Conservation (phyloP, 2,329 filamentous ascomycete genomes). For the Fusarium redolens region DNA sequence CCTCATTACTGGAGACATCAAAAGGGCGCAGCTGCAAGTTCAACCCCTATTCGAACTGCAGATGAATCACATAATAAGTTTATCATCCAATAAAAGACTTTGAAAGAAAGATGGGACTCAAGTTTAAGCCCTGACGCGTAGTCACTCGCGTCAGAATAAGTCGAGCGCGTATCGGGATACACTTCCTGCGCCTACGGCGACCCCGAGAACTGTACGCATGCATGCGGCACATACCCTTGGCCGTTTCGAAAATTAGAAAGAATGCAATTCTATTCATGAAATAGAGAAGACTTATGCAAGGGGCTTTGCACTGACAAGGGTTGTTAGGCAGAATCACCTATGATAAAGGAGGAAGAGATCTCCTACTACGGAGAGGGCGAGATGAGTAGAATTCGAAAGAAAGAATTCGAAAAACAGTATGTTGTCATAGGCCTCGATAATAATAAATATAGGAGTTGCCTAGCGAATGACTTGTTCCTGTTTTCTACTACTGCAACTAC, state of each 20-base stretch:
- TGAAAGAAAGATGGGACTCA: neutral
- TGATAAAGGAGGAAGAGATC: neutral
- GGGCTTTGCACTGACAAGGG: neutral
- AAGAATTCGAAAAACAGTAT: fast-evolving
- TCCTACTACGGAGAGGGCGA: neutral
- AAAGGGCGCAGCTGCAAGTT: too few relatives aligned
- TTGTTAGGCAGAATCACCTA: conserved; percentile 2
- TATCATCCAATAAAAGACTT: neutral
- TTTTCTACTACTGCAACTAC: neutral
- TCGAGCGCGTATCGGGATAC: neutral
- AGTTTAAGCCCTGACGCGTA: neutral
- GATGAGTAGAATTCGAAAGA: neutral
- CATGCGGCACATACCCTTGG: neutral
- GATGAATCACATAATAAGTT: fast-evolving
- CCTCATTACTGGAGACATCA: neutral
- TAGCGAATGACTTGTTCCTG: neutral
- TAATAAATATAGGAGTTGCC: neutral
- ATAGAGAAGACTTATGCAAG: neutral
- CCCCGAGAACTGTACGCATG: neutral
- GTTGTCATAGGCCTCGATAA: fast-evolving
- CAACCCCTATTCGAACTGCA: too few relatives aligned
- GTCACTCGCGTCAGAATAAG: too few relatives aligned
- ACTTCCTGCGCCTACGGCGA: neutral
- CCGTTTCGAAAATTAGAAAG: neutral
- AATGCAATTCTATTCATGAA: fast-evolving